Conservation (phyloP, 257 asterid genomes). For the Marsdenia floribunda region DNA sequence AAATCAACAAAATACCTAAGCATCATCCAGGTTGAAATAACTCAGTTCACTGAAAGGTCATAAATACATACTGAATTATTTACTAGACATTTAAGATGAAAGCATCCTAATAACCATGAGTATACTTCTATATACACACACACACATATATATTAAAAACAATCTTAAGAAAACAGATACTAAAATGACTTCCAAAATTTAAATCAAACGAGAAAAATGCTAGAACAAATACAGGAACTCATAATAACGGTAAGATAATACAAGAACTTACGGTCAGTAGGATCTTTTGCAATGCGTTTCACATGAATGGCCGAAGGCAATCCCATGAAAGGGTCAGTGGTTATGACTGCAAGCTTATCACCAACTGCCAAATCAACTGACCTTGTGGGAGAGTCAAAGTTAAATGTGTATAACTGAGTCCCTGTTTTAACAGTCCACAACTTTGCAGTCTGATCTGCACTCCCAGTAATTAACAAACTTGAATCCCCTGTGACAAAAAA, state of each 20-base stretch:
- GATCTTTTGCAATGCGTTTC: slow-evolving; percentile 55
- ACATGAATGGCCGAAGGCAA: slow-evolving; percentile 75
- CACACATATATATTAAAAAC: background rate
- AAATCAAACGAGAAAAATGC: background rate
- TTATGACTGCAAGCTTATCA: slow-evolving; percentile 72
- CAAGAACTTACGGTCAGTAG: slow-evolving; percentile 55
- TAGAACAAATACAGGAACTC: background rate
- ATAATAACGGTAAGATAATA: background rate
- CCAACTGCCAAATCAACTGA: slow-evolving; percentile 79
- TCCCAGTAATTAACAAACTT: slow-evolving; percentile 67
- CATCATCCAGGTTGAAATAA: background rate
- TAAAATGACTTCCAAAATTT: background rate
- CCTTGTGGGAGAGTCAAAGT: slow-evolving; percentile 74
- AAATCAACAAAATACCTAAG: background rate
- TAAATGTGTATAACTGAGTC: slow-evolving; percentile 54
- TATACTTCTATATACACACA: too few relatives aligned
- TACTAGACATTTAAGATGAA: background rate
- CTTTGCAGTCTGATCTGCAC: slow-evolving; percentile 93
- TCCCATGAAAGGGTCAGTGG: slow-evolving; percentile 90
- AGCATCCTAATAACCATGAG: background rate
- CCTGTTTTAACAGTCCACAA: slow-evolving; percentile 76
- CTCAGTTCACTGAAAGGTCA: background rate
- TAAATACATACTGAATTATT: background rate
- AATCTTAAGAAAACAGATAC: background rate
- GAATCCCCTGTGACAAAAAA: slow-evolving; percentile 64